These are phyloP conservation scores for Verticillium isaacii DNA, from an alignment of 2,329 filamentous ascomycete species.

Conservation along the genomic window DNA sequence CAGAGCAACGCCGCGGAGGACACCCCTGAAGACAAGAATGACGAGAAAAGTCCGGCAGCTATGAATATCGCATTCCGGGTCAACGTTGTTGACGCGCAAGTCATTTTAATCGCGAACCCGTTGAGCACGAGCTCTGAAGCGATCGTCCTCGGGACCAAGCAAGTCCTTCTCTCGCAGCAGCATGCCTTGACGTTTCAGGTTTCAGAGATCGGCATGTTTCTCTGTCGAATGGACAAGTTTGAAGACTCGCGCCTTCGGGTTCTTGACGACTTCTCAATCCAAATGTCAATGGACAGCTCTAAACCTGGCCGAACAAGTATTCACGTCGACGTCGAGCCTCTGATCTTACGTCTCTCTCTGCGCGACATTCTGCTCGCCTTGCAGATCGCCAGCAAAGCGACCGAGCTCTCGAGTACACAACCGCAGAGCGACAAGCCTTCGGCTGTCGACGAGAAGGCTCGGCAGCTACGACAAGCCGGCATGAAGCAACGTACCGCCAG, in stretches of 20 bases:
- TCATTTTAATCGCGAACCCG: conserved; percentile 94
- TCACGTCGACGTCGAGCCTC: conserved; percentile 80
- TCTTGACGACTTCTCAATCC: conserved; percentile 92
- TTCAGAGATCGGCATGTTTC: conserved; percentile 93
- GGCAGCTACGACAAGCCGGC: conserved; percentile 44
- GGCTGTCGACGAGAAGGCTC: conserved; percentile 49
- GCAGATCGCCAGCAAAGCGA: conserved; percentile 87
- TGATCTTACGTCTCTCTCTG: conserved; percentile 84
- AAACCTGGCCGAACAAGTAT: conserved; percentile 66
- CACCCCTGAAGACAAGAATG: conserved; percentile 8
- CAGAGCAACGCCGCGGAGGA: conserved; percentile 5
- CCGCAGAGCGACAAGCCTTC: conserved; percentile 34
- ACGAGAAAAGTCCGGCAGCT: conserved; percentile 22
- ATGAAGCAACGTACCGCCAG: conserved; percentile 54
- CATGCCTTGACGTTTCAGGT: conserved; percentile 92
- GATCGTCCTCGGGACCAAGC: conserved; percentile 90
- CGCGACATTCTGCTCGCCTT: conserved; percentile 91
- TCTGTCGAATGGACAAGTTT: conserved; percentile 97
- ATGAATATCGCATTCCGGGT: conserved; percentile 84
- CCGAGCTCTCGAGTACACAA: conserved; percentile 72
- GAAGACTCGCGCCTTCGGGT: conserved; percentile 87
- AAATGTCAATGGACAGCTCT: conserved; percentile 77
- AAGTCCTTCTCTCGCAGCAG: conserved; percentile 88
- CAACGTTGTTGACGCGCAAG: conserved; percentile 92
- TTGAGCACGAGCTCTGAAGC: conserved; percentile 87